Evolutionary conservation across 2,329 filamentous ascomycete genomes (phyloP), one percentile per base, ranked within the genome.

Genomic region (Mollisia scopiformis): DNA sequence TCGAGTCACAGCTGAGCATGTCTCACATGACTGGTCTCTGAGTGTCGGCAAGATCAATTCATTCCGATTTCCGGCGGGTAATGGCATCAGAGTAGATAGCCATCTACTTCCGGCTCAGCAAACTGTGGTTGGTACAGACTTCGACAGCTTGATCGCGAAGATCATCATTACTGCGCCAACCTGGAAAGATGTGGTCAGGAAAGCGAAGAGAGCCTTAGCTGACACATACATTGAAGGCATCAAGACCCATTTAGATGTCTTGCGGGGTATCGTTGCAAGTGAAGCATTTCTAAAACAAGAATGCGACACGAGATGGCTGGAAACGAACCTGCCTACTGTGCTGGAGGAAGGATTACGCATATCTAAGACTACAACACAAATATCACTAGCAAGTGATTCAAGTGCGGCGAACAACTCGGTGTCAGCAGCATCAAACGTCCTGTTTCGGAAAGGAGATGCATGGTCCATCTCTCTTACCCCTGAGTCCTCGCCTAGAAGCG

Each of bases 301-400:
- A 1, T 82, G 80, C 59, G 81, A 86, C 64, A 87, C 84, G 0
- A 79, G 80, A 66, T 87, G 86, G 86, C 75, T 88, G 1, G 83
- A 85, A 69, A 64, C 68, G 19, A 78, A 81, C 28, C 76, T 87
- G 2, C 66, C 62, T 53, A 62, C 52, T 19, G 49, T 75, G 41
- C 66, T 75, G 16, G 57, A 68, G 74, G 59, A 74, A 68, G 51
- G 72, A 68, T n/a, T 73, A 72, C 56, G 71, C 2, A 64, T 67
- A 16, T 62, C 63, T 2, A 75, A 71, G 68, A 53, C 71, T 27
- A 72, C 75, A 75, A 60, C 74, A 72, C 62, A 74, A 73, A 59
- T 71, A 69, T 0, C 67, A 66, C 6, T 63, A 71, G 3, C 63
- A 59, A 2, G 71, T 19, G 21, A 33, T 55, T 68, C 54, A 70